Base-by-base conservation (phyloP, 768 basidiomycete species). In the Erythrobasidium yunnanense region DNA sequence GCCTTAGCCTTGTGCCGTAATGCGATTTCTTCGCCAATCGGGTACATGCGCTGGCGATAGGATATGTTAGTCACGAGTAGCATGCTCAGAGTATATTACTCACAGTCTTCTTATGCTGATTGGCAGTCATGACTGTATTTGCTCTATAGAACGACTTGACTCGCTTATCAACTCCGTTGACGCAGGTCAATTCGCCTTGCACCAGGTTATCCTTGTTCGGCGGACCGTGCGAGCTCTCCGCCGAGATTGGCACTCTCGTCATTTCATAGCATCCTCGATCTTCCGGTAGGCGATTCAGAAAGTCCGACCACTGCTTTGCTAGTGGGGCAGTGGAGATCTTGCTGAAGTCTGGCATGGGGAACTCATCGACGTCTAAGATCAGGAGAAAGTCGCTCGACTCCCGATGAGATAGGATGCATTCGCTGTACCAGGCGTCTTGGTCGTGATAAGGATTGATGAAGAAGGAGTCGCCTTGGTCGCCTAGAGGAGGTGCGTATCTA, bases 51-150 rank as follows among this genome's bases (percentile, higher is more conserved):
- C 60, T 63, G 25, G 3, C 5, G 4, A 8, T 23, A 8, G 18
- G 42, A 15, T 15, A 45, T 45, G 42, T 20, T 15, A 45, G 22
- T 45, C 42, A 20, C 22, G 15, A 45, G 42, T 20, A 45, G 22
- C 42, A 15, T 15, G 15, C 42, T 45, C 15, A 13, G 13, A 11
- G n/a, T 11, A 55, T 11, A 32, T 55, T 30, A 11, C 60, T 29
- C 32, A 63, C 60, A 7, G 60, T 51, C 15, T 63, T 63, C 60
- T 63, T 63, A 34, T 63, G 60, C 60, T 63, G 60, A 51, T 63
- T 63, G 11, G 42, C 60, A 30, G 60, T 49, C 22, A 50, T 30
- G 8, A 51, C 29, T 13, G 23, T 63, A 17, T 63, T 63, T 20
- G 45, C 49, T 27, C 22, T 49, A 23, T 63, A 63, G 60, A 63